phyloP scores from a whole-genome alignment of 768 basidiomycete genomes.

The Rhodotorula toruloides region DNA sequence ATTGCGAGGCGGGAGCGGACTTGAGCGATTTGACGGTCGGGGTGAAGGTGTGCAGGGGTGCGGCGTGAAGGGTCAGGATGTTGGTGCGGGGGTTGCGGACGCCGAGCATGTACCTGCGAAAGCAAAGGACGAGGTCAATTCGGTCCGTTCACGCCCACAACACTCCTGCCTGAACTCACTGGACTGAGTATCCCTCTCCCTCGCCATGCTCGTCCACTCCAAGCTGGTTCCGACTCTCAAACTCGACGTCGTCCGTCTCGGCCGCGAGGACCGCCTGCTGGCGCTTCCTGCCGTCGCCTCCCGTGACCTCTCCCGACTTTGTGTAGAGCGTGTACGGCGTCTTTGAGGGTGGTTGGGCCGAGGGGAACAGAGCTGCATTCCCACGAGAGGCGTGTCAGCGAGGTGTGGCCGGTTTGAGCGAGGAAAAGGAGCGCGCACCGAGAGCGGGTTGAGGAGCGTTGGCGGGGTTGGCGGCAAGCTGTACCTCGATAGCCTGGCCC shows the following conservation, averaged over 20 bases:
- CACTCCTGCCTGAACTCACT: constrained; percentile 21
- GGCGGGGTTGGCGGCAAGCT: constrained; percentile 55
- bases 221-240: constrained; percentile 56
- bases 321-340: constrained; percentile 36
- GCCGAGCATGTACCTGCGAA: constrained; percentile 69
- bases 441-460: constrained; percentile 14
- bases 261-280: constrained; percentile 60
- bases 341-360: constrained; percentile 26
- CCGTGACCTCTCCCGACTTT: neutral
- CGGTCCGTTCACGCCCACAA: neutral
- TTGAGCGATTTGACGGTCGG: constrained; percentile 82
- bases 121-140: too few relatives aligned
- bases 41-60: constrained; percentile 63
- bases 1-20: constrained; percentile 52
- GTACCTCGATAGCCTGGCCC: constrained; percentile 17
- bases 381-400: neutral
- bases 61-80: constrained; percentile 63
- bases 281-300: constrained; percentile 11
- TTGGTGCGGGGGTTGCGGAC: constrained; percentile 72
- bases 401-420: neutral
- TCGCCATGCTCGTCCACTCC: neutral
- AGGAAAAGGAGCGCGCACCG: constrained; percentile 10
- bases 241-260: constrained; percentile 78
- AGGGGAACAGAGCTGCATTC: constrained; percentile 35
- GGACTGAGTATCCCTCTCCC: constrained; percentile 3